These are phyloP conservation scores for Hsuehochloa calcarea DNA, from an alignment of 176 grass and related monocot genomes.

Conservation along the genomic window DNA sequence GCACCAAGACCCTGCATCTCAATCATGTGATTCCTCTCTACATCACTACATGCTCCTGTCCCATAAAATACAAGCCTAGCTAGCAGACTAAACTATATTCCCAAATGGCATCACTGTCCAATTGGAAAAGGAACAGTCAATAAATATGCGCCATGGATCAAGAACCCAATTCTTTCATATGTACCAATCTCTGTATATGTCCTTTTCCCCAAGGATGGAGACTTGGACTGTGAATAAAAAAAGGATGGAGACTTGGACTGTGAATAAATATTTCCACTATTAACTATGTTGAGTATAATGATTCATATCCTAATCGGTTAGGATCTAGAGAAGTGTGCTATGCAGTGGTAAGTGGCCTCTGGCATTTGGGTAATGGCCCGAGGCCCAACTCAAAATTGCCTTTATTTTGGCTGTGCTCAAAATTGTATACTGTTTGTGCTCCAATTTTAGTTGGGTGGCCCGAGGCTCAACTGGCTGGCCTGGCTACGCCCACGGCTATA, in stretches of 20 bases:
- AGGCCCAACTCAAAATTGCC: too few relatives aligned
- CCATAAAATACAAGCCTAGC: slow-evolving; percentile 27
- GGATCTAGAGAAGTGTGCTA: too few relatives aligned
- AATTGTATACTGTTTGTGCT: too few relatives aligned
- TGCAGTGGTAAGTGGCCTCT: too few relatives aligned
- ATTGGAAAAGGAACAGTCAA: background rate
- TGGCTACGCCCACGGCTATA: too few relatives aligned
- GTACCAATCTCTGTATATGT: background rate
- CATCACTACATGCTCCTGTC: slow-evolving; percentile 26
- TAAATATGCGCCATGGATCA: background rate
- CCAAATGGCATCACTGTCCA: background rate
- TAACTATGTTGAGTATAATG: background rate
- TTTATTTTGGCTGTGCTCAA: too few relatives aligned
- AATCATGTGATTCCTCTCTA: slow-evolving; percentile 32
- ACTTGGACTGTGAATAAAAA: background rate
- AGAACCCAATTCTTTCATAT: background rate
- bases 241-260: too few relatives aligned
- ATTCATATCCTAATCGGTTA: too few relatives aligned
- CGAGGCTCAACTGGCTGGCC: too few relatives aligned
- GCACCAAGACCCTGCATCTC: background rate
- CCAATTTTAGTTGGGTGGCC: too few relatives aligned
- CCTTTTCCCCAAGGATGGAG: background rate
- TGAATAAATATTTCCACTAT: background rate
- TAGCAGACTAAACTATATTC: background rate
- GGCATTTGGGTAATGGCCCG: too few relatives aligned